These are phyloP conservation scores for Salix purpurea DNA, from an alignment of 345 rosid species.

Conservation along the genomic window DNA sequence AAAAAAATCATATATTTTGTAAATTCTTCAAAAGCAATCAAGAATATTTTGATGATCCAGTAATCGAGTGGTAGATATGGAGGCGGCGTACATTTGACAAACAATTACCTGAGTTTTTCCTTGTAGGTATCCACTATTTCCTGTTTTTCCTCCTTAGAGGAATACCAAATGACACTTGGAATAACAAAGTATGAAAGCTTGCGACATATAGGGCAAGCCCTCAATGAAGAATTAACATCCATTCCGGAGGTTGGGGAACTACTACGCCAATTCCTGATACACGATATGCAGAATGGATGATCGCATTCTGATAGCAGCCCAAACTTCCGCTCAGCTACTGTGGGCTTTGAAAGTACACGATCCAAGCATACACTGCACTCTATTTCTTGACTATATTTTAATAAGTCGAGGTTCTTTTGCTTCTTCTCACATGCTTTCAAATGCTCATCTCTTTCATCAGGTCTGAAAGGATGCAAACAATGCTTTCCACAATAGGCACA, in stretches of 20 bases:
- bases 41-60: background rate
- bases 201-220: slow-evolving; percentile 93
- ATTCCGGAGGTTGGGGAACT: slow-evolving; percentile 80
- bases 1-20: background rate
- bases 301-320: slow-evolving; percentile 92
- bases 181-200: slow-evolving; percentile 90
- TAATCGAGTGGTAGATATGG: background rate
- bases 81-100: background rate
- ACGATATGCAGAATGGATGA: slow-evolving; percentile 91
- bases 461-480: slow-evolving; percentile 85
- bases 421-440: slow-evolving; percentile 62
- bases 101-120: slow-evolving; percentile 70
- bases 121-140: slow-evolving; percentile 77
- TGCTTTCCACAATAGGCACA: slow-evolving; percentile 79
- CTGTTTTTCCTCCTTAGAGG: slow-evolving; percentile 68
- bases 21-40: background rate
- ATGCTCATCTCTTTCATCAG: slow-evolving; percentile 78
- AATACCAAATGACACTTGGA: slow-evolving; percentile 93
- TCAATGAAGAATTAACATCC: slow-evolving; percentile 76
- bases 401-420: slow-evolving; percentile 67
- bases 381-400: slow-evolving; percentile 56
- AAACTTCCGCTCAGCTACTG: slow-evolving; percentile 69
- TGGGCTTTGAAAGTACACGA: slow-evolving; percentile 63
- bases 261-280: slow-evolving; percentile 86
- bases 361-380: slow-evolving; percentile 77